Conservation (phyloP, 2,329 filamentous ascomycete species). For the Colletotrichum australisinense region DNA sequence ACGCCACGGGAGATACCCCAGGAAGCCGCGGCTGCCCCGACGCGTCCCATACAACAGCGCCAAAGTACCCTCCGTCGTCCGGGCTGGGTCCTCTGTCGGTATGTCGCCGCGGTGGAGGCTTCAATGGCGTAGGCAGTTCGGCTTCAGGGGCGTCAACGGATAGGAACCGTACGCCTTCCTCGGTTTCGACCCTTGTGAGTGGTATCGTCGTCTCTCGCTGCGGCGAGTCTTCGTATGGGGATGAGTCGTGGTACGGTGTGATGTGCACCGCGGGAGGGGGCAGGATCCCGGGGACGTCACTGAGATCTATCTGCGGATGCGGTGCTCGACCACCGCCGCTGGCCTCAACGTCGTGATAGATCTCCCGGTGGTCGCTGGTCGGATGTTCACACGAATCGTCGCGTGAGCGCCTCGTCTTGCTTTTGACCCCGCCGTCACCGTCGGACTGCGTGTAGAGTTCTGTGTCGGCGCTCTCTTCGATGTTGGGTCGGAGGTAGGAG, state of each 20-base stretch:
- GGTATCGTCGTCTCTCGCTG: neutral
- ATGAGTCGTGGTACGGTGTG: neutral
- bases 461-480: constrained; percentile 4
- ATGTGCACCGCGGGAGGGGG: neutral
- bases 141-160: neutral
- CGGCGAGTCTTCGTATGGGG: neutral
- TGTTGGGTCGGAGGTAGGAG: neutral
- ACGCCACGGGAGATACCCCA: neutral
- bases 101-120: constrained; percentile 18
- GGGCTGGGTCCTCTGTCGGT: neutral
- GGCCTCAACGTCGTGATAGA: neutral
- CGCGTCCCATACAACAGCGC: neutral
- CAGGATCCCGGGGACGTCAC: neutral
- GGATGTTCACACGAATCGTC: neutral
- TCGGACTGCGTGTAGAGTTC: neutral
- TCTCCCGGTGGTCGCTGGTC: neutral
- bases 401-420: neutral
- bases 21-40: neutral
- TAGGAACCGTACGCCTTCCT: constrained; percentile 25
- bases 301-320: neutral
- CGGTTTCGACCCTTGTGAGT: constrained; percentile 10
- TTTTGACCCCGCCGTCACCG: neutral
- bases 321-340: neutral
- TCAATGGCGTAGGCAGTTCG: constrained; percentile 15
- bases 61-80: constrained; percentile 4